phyloP scores from a whole-genome alignment of 176 grass and related monocot species.

The sorghum (Sorghum bicolor) region DNA sequence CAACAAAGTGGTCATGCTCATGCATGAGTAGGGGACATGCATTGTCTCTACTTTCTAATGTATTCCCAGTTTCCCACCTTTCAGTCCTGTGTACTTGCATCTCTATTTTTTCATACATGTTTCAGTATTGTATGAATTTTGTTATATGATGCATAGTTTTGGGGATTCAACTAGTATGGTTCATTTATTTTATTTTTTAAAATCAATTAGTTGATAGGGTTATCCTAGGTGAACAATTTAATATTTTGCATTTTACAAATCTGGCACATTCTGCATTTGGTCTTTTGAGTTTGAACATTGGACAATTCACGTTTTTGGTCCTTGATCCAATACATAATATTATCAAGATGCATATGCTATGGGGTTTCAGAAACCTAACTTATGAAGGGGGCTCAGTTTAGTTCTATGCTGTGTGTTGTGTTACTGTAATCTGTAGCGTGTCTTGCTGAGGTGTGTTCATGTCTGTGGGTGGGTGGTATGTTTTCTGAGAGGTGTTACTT shows the following conservation, averaged over 20 bases:
- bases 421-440: neutral
- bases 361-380: neutral
- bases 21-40: too few species aligned
- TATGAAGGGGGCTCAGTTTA: neutral
- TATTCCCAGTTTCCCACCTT: neutral
- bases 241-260: constrained; percentile 7
- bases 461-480: neutral
- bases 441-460: neutral
- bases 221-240: neutral
- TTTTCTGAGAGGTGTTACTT: neutral
- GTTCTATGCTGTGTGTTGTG: neutral
- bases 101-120: neutral
- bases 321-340: constrained; percentile 1
- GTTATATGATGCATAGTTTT: neutral
- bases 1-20: too few species aligned
- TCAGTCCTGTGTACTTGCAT: neutral
- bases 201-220: neutral
- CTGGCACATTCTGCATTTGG: neutral
- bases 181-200: constrained; percentile 22
- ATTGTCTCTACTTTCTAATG: neutral
- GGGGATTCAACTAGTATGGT: neutral
- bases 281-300: constrained; percentile 8
- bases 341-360: neutral
- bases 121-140: neutral
- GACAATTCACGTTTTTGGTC: neutral